Conservation (phyloP, 2,329 filamentous ascomycete species). For the Nothophaeocryptopus gaeumannii region DNA sequence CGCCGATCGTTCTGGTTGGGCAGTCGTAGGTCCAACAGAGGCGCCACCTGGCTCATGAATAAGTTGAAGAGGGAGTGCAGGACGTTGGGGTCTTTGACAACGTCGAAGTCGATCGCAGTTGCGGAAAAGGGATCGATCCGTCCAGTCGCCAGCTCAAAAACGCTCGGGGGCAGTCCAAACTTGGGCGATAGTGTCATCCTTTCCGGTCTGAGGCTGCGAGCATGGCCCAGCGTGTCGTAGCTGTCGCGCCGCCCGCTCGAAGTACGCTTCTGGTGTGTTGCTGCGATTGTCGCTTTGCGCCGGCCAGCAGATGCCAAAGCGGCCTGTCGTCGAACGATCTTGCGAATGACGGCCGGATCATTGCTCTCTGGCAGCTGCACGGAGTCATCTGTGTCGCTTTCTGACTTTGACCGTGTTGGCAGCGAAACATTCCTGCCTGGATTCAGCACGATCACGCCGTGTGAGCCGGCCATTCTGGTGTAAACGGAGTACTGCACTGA, state of each 20-base stretch:
- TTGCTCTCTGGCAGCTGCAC: slow-evolving; percentile 16
- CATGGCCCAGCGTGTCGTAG: too few species aligned
- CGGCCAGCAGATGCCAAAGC: slow-evolving; percentile 17
- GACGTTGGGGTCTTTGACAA: slow-evolving; percentile 13
- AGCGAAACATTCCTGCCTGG: slow-evolving; percentile 7
- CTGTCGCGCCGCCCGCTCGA: too few species aligned
- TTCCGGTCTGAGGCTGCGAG: too few species aligned
- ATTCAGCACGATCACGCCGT: slow-evolving; percentile 16
- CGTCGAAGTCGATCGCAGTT: slow-evolving; percentile 15
- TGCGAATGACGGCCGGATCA: slow-evolving; percentile 18
- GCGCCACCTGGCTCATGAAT: slow-evolving; percentile 13
- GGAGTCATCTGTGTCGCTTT: slow-evolving; percentile 4
- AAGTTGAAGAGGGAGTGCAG: slow-evolving; percentile 15
- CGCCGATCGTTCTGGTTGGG: slow-evolving; percentile 13
- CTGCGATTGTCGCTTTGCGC: slow-evolving; percentile 20
- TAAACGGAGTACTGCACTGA: background rate
- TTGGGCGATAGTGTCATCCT: too few species aligned
- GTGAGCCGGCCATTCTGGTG: slow-evolving; percentile 5
- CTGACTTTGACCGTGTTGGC: slow-evolving; percentile 5
- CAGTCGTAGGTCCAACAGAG: slow-evolving; percentile 15
- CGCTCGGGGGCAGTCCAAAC: background rate
- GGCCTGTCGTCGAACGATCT: slow-evolving; percentile 20
- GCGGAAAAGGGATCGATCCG: slow-evolving; percentile 16
- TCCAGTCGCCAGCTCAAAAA: slow-evolving; percentile 3
- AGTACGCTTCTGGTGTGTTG: slow-evolving; percentile 13